Evolutionary conservation across 805 yeast genomes (phyloP).

Genomic region (Candida ficus): DNA sequence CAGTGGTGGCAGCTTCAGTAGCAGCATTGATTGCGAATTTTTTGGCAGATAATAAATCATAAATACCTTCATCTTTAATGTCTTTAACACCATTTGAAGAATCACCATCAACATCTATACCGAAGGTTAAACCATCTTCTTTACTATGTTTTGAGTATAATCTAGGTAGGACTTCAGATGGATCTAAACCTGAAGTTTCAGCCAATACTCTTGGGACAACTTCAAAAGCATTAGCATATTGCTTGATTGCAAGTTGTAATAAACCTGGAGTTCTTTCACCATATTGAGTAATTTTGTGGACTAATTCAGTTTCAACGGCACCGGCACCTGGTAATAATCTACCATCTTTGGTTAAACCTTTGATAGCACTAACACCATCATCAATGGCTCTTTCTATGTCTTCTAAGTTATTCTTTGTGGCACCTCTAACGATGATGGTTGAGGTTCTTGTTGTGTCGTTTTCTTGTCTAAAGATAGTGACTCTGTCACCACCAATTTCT

Average conservation of each 20-base stretch:
- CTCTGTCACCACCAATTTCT: constrained; percentile 97
- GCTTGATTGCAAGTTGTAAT: constrained; percentile 88
- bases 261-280: constrained; percentile 96
- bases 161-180: constrained; percentile 84
- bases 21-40: constrained; percentile 87
- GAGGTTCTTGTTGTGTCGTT: constrained; percentile 67
- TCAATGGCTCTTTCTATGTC: constrained; percentile 97
- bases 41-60: constrained; percentile 76
- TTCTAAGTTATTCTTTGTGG: constrained; percentile 88
- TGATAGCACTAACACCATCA: constrained; percentile 90
- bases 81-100: constrained; percentile 64
- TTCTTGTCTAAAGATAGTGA: constrained; percentile 85
- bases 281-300: constrained; percentile 67
- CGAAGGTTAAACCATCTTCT: constrained; percentile 35
- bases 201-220: constrained; percentile 88
- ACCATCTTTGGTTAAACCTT: constrained; percentile 79
- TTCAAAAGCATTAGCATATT: constrained; percentile 92
- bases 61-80: constrained; percentile 62
- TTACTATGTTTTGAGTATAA: constrained; percentile 83
- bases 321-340: constrained; percentile 94
- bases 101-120: constrained; percentile 79
- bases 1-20: constrained; percentile 90
- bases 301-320: constrained; percentile 85
- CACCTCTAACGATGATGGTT: constrained; percentile 92
- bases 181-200: constrained; percentile 90